Conservation (phyloP, 2,329 filamentous ascomycete genomes). For the Botrytis pseudocinerea region DNA sequence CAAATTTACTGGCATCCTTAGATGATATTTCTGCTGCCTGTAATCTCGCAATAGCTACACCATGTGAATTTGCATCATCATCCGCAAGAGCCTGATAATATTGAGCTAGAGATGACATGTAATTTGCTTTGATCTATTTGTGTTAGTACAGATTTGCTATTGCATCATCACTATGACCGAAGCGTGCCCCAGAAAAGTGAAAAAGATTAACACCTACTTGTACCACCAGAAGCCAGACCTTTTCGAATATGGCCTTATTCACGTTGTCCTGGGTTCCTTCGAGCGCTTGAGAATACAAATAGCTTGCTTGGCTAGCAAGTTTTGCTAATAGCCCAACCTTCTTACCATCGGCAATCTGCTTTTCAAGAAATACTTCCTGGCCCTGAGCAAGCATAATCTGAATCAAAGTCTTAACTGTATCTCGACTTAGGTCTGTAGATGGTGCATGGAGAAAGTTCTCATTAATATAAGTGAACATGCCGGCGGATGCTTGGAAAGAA, state of each 20-base stretch:
- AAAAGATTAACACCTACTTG: conserved; percentile 56
- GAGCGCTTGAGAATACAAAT: conserved; percentile 81
- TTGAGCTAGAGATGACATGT: conserved; percentile 83
- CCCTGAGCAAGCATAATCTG: conserved; percentile 91
- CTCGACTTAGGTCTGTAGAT: conserved; percentile 90
- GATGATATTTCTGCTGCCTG: conserved; percentile 77
- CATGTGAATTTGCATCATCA: conserved; percentile 84
- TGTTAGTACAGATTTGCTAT: conserved; percentile 24
- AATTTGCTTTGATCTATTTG: conserved; percentile 69
- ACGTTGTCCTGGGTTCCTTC: conserved; percentile 95
- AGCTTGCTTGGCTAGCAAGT: conserved; percentile 85
- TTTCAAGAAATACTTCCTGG: conserved; percentile 96
- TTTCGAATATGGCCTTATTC: conserved; percentile 87
- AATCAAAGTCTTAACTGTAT: conserved; percentile 94
- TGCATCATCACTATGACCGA: background rate
- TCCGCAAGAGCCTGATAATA: conserved; percentile 93
- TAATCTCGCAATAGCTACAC: conserved; percentile 78
- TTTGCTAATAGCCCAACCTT: conserved; percentile 92
- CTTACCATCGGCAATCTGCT: conserved; percentile 89
- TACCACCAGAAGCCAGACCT: conserved; percentile 82
- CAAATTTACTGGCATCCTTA: conserved; percentile 74
- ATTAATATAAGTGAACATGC: conserved; percentile 99
- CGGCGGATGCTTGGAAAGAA: conserved; percentile 94
- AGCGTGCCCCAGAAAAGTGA: background rate
- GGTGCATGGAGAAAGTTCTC: conserved; percentile 98